Percentiles rank a stretch among this genome's conserved stretches.
These are phyloP conservation scores for Hyaloscypha bicolor DNA, from an alignment of 495 filamentous ascomycete genomes.

Conservation along the genomic window DNA sequence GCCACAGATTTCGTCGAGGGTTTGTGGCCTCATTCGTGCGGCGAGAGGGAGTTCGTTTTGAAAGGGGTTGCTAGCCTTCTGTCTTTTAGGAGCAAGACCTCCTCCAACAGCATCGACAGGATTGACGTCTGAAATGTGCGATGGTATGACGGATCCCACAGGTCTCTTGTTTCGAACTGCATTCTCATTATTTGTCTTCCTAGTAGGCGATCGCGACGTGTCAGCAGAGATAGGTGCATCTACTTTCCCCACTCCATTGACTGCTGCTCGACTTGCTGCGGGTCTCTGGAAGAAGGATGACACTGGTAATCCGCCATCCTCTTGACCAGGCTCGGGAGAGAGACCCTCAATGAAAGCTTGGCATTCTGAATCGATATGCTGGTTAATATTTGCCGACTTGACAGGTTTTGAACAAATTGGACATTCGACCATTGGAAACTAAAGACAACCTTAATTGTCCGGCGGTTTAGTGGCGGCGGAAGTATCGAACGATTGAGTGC, in stretches of 20 bases:
- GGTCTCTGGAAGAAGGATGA: slow-evolving; percentile 79
- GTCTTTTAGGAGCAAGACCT: slow-evolving; percentile 52
- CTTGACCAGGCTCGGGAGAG: slow-evolving; percentile 42
- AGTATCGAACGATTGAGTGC: slow-evolving; percentile 1
- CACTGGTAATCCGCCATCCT: slow-evolving; percentile 48
- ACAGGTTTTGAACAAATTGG: slow-evolving; percentile 82
- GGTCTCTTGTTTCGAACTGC: slow-evolving; percentile 13
- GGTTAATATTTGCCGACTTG: slow-evolving; percentile 76
- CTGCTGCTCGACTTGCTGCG: slow-evolving; percentile 53
- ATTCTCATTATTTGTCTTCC: slow-evolving; percentile 14
- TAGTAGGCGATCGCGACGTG: slow-evolving; percentile 4
- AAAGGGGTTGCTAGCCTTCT: slow-evolving; percentile 56
- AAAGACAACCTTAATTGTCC: background rate
- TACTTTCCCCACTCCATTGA: slow-evolving; percentile 30
- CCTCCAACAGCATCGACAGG: slow-evolving; percentile 14
- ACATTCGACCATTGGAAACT: slow-evolving; percentile 68
- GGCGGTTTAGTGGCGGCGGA: background rate
- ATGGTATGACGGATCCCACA: slow-evolving; percentile 22
- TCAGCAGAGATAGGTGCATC: slow-evolving; percentile 11
- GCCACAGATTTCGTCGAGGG: slow-evolving; percentile 82
- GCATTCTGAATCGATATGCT: slow-evolving; percentile 86
- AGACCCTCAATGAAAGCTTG: slow-evolving; percentile 52
- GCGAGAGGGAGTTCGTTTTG: slow-evolving; percentile 78
- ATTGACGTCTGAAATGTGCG: slow-evolving; percentile 22
- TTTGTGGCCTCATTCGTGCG: slow-evolving; percentile 86